Conservation (phyloP, 306 rosid genomes). For the Vicia faba region DNA sequence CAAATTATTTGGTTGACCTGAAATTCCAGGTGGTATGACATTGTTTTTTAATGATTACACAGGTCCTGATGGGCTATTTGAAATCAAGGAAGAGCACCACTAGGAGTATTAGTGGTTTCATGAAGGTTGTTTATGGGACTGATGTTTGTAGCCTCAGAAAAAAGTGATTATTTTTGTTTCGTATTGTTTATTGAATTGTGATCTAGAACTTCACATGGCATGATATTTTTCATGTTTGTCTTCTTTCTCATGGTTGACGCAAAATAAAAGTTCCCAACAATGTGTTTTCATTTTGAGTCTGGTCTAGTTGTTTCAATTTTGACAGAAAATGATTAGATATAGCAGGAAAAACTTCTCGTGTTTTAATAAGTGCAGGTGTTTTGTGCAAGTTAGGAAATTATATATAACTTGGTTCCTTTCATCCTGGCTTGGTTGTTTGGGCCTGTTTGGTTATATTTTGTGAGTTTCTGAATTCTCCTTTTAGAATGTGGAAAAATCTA, state of each 20-base stretch:
- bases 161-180: conserved; percentile 24
- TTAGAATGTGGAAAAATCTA: no score
- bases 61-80: conserved; percentile 61
- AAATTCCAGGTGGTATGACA: conserved; percentile 32
- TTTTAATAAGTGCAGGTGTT: not conserved
- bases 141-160: conserved; percentile 27
- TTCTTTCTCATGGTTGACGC: conserved; percentile 16
- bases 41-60: conserved; percentile 34
- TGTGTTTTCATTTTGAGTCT: not conserved
- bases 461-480: no score
- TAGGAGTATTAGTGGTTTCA: conserved; percentile 38
- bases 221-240: conserved; percentile 23
- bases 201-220: conserved; percentile 36
- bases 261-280: conserved; percentile 39
- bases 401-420: no score
- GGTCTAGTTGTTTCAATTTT: conserved; percentile 10
- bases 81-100: conserved; percentile 46
- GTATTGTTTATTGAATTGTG: conserved; percentile 29
- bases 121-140: conserved; percentile 21
- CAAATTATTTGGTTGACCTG: conserved; percentile 23
- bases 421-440: no score
- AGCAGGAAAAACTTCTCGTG: not conserved
- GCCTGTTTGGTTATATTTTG: no score
- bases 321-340: not conserved
- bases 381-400: no score